phyloP scores from a whole-genome alignment of 1,284 basidiomycete species.

The Cryptococcus sp. region DNA sequence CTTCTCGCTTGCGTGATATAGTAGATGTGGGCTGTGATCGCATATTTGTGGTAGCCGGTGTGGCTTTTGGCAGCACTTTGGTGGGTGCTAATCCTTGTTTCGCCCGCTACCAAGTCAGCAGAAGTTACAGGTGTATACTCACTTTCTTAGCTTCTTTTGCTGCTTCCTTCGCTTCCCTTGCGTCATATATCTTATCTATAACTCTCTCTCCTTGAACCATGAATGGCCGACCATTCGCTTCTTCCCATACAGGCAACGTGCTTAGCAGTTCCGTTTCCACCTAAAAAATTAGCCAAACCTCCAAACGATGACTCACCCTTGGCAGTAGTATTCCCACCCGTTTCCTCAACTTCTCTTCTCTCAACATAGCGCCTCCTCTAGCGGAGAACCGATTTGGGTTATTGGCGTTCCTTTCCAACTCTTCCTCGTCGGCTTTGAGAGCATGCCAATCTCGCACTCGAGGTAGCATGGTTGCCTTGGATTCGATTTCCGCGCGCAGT shows the following conservation, averaged over 20 bases:
- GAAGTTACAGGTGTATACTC: constrained; percentile 4
- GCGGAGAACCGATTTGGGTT: constrained; percentile 46
- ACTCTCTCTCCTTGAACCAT: constrained; percentile 80
- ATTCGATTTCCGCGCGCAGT: constrained; percentile 71
- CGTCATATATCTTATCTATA: constrained; percentile 69
- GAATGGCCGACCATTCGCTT: constrained; percentile 69
- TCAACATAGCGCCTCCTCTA: constrained; percentile 67
- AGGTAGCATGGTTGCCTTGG: constrained; percentile 70
- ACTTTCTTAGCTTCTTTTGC: constrained; percentile 72
- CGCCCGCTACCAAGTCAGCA: constrained; percentile 18
- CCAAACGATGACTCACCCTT: constrained; percentile 56
- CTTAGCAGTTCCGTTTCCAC: constrained; percentile 80
- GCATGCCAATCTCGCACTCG: constrained; percentile 83
- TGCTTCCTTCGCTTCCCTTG: constrained; percentile 55
- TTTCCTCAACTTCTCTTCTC: constrained; percentile 98
- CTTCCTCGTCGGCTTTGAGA: constrained; percentile 84
- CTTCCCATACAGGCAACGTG: constrained; percentile 83
- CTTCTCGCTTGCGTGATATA: constrained; percentile 25
- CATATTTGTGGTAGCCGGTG: constrained; percentile 16
- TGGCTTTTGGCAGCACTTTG: constrained; percentile 13
- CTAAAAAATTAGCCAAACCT: constrained; percentile 47
- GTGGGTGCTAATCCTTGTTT: constrained; percentile 23
- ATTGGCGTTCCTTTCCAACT: constrained; percentile 57
- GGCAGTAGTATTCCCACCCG: constrained; percentile 92
- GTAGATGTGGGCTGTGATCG: constrained; percentile 1